Percentiles rank a stretch among this genome's conserved stretches.
Evolutionary conservation across 495 filamentous ascomycete species (phyloP).

Genomic region (Evernia prunastri): DNA sequence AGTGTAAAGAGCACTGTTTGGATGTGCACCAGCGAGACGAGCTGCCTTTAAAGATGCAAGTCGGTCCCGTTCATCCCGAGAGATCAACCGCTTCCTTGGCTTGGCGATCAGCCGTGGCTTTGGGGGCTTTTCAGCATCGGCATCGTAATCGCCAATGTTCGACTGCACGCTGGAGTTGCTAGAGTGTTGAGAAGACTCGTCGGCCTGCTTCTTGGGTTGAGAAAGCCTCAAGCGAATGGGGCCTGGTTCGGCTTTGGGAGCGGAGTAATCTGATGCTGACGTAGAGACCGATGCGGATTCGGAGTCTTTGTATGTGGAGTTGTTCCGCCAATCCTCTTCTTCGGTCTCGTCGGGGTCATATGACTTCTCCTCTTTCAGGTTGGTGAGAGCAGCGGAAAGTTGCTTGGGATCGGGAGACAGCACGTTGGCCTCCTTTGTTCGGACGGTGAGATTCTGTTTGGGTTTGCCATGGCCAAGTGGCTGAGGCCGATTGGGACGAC

Average conservation of each 20-base stretch:
- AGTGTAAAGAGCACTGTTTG: conserved; percentile 9
- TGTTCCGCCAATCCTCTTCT: conserved; percentile 30
- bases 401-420: conserved; percentile 20
- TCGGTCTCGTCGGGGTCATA: conserved; percentile 28
- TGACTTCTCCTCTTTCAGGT: conserved; percentile 18
- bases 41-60: conserved; percentile 17
- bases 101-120: conserved; percentile 19
- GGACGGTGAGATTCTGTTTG: conserved; percentile 24
- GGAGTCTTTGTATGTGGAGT: conserved; percentile 25
- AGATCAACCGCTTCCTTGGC: conserved; percentile 21
- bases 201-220: conserved; percentile 24
- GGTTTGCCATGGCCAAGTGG: conserved; percentile 20
- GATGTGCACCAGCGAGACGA: conserved; percentile 8
- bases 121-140: conserved; percentile 16
- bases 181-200: conserved; percentile 4
- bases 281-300: conserved; percentile 28
- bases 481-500: conserved; percentile 35
- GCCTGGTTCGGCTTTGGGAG: conserved; percentile 21
- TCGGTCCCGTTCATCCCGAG: conserved; percentile 20
- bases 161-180: conserved; percentile 47
- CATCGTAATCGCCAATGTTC: conserved; percentile 70
- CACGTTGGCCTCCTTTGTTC: conserved; percentile 18
- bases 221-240: conserved; percentile 25
- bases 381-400: conserved; percentile 16
- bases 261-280: conserved; percentile 28